These are phyloP conservation scores for Cladosporium sp. DNA, from an alignment of 2,329 filamentous ascomycete genomes.

Conservation along the genomic window DNA sequence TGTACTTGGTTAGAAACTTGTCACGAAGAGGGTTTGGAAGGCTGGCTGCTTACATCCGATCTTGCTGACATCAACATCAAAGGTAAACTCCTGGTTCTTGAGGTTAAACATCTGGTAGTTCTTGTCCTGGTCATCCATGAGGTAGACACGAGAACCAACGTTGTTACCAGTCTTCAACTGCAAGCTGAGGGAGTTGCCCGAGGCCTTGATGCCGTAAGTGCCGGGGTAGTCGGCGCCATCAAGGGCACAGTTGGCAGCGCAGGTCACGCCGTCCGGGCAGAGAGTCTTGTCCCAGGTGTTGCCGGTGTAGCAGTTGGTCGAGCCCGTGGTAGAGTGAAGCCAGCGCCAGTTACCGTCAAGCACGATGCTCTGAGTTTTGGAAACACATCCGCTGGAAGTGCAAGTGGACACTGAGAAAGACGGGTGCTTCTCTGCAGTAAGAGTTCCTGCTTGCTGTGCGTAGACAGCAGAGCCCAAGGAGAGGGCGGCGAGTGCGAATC, in stretches of 20 bases:
- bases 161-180: slow-evolving; percentile 37
- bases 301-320: slow-evolving; percentile 46
- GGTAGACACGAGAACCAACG: slow-evolving; percentile 52
- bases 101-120: slow-evolving; percentile 63
- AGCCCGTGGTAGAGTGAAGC: slow-evolving; percentile 41
- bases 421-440: slow-evolving; percentile 39
- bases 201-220: slow-evolving; percentile 51
- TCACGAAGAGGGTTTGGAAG: no score
- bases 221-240: slow-evolving; percentile 54
- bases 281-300: slow-evolving; percentile 39
- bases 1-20: slow-evolving; percentile 43
- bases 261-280: slow-evolving; percentile 38
- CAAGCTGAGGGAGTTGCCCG: slow-evolving; percentile 45
- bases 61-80: slow-evolving; percentile 59
- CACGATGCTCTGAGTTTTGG: slow-evolving; percentile 32
- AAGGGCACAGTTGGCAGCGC: slow-evolving; percentile 53
- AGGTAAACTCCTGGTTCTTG: slow-evolving; percentile 64
- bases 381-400: slow-evolving; percentile 36
- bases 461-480: slow-evolving; percentile 35
- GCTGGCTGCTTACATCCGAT: slow-evolving; percentile 1
- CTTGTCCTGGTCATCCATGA: slow-evolving; percentile 54
- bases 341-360: slow-evolving; percentile 49
- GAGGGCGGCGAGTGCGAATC: slow-evolving; percentile 35
- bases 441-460: slow-evolving; percentile 40
- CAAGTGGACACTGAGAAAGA: slow-evolving; percentile 30